These are phyloP conservation scores for Tolypocladium guangdongense DNA, from an alignment of 2,329 filamentous ascomycete species.

Conservation along the genomic window DNA sequence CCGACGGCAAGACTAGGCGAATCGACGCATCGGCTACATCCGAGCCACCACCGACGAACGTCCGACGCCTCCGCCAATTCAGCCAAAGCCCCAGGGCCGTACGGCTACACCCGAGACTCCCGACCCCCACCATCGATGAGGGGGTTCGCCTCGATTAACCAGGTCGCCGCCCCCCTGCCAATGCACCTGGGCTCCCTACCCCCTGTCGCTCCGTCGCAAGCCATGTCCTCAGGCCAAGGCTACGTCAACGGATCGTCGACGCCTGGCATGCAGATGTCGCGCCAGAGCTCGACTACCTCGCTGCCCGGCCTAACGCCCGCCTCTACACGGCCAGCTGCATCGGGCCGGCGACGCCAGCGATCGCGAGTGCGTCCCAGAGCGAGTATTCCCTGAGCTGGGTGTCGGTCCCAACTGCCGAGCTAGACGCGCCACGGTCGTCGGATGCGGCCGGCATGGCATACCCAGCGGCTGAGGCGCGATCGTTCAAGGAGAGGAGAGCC, in stretches of 20 bases:
- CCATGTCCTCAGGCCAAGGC: background rate
- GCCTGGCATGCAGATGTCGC: conserved; percentile 4
- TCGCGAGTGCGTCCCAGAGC: background rate
- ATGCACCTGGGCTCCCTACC: background rate
- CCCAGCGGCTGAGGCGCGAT: background rate
- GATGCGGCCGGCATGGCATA: background rate
- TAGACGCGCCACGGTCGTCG: background rate
- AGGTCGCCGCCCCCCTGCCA: conserved; percentile 1
- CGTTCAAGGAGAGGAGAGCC: conserved; percentile 9
- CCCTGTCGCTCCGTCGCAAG: background rate
- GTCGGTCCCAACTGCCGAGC: conserved; percentile 2
- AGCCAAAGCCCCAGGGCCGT: conserved; percentile 5
- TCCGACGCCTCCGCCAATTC: conserved; percentile 18
- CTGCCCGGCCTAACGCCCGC: conserved; percentile 9
- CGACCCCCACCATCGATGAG: conserved; percentile 20
- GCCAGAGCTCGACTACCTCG: conserved; percentile 11
- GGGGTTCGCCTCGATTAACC: conserved; percentile 15
- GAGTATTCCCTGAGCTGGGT: conserved; percentile 4
- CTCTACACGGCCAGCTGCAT: conserved; percentile 3
- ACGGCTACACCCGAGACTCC: conserved; percentile 9
- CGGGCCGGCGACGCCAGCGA: conserved; percentile 7
- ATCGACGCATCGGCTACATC: conserved; percentile 12
- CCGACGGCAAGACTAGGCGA: conserved; percentile 3
- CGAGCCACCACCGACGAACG: conserved; percentile 15
- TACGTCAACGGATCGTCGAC: conserved; percentile 1